A percentile compares a stretch with the other conserved stretches of the same genome.
Evolutionary conservation across 2,329 filamentous ascomycete genomes (phyloP).

Genomic region (Geosmithia flava): DNA sequence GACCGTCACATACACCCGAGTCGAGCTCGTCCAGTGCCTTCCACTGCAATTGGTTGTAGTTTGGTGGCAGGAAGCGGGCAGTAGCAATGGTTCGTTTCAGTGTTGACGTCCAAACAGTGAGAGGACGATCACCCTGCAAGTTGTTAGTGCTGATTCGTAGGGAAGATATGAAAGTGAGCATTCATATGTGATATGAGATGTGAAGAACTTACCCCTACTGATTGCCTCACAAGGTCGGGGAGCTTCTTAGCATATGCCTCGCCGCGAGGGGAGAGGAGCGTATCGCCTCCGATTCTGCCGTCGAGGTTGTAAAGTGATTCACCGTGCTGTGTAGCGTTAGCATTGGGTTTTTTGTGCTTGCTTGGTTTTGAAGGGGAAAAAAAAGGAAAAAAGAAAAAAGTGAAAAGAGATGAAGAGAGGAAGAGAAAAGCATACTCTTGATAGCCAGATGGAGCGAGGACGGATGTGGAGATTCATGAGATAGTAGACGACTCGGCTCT

Average conservation of each 20-base stretch:
- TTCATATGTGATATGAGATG: not conserved
- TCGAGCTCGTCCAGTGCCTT: constrained; percentile 97
- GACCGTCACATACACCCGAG: constrained; percentile 87
- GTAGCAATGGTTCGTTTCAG: constrained; percentile 82
- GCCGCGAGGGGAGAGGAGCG: constrained; percentile 73
- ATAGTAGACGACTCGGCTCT: constrained; percentile 94
- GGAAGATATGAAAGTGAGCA: not conserved
- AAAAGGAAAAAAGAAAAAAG: not conserved
- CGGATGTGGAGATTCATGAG: constrained; percentile 98
- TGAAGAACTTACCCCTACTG: constrained; percentile 58
- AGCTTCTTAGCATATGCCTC: constrained; percentile 78
- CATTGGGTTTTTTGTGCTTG: not conserved
- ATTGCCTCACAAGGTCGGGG: constrained; percentile 72
- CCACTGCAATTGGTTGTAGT: constrained; percentile 95
- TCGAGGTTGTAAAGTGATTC: constrained; percentile 87
- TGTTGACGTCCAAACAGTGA: constrained; percentile 52
- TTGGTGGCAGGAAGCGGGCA: constrained; percentile 63
- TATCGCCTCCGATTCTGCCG: constrained; percentile 87
- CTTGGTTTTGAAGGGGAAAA: not conserved
- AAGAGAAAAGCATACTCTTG: constrained; percentile 49
- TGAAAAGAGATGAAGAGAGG: not conserved
- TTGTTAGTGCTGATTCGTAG: constrained; percentile 2
- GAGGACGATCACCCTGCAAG: constrained; percentile 41
- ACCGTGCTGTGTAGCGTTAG: constrained; percentile 52
- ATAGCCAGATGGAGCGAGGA: constrained; percentile 91